A percentile compares a stretch with the other conserved stretches of the same genome.
phyloP scores from a whole-genome alignment of 805 yeast species.

The Cyberlindnera sargentensis region DNA sequence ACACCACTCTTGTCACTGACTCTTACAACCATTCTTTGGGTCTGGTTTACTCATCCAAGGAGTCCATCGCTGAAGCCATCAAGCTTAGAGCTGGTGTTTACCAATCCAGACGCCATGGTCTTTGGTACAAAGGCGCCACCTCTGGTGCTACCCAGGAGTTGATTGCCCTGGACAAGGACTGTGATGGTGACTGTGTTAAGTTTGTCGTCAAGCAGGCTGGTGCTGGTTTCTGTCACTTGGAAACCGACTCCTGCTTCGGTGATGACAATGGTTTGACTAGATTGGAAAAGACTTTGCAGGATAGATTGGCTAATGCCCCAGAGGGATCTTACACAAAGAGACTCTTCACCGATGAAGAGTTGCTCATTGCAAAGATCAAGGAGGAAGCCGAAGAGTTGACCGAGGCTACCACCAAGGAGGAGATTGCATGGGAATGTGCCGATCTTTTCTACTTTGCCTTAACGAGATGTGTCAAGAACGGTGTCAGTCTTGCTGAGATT shows the following conservation, averaged over 20 bases:
- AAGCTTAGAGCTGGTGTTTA: conserved; percentile 82
- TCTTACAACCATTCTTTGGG: conserved; percentile 70
- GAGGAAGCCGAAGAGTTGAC: conserved; percentile 96
- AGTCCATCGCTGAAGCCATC: conserved; percentile 77
- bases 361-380: conserved; percentile 79
- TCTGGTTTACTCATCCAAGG: conserved; percentile 80
- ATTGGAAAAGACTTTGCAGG: conserved; percentile 58
- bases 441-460: conserved; percentile 77
- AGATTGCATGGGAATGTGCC: conserved; percentile 96
- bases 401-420: conserved; percentile 63
- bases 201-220: conserved; percentile 83
- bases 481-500: conserved; percentile 73
- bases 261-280: conserved; percentile 55
- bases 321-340: conserved; percentile 93
- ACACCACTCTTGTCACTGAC: conserved; percentile 76
- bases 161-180: conserved; percentile 63
- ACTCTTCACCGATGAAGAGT: conserved; percentile 66
- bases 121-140: conserved; percentile 95
- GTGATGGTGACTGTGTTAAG: conserved; percentile 88
- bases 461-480: conserved; percentile 67
- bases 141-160: conserved; percentile 93
- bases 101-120: conserved; percentile 85
- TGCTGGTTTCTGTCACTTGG: conserved; percentile 88
- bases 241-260: conserved; percentile 78
- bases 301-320: conserved; percentile 66